Percentiles rank a stretch among this genome's conserved stretches.
Conservation (phyloP, 768 basidiomycete genomes). For the Leccinum incarnatum region DNA sequence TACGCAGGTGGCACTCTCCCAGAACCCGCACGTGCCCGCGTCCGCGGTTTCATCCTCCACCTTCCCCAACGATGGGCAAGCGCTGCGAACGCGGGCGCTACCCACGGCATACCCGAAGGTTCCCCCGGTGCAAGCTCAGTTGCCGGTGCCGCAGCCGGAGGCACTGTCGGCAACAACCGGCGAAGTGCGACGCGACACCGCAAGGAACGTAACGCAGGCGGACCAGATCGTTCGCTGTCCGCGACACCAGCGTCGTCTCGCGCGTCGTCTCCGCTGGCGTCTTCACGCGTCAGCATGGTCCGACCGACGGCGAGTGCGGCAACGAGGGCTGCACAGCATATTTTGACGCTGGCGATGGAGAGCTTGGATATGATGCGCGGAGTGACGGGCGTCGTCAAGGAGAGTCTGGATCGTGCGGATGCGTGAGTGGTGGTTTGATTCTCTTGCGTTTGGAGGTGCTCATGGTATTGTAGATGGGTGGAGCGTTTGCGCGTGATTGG, state of each 20-base stretch:
- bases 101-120: conserved; percentile 26
- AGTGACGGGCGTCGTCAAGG: conserved; percentile 84
- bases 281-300: conserved; percentile 21
- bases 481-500: conserved; percentile 77
- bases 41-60: conserved; percentile 72
- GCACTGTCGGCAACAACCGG: conserved; percentile 14
- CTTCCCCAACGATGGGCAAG: conserved; percentile 82
- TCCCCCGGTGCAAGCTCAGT: conserved; percentile 36
- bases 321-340: conserved; percentile 71
- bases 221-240: conserved; percentile 30
- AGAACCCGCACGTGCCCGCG: conserved; percentile 73
- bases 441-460: not conserved
- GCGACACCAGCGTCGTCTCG: conserved; percentile 36
- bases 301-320: conserved; percentile 52
- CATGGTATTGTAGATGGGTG: conserved; percentile 60
- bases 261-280: conserved; percentile 32
- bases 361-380: conserved; percentile 91
- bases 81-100: conserved; percentile 28
- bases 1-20: conserved; percentile 86
- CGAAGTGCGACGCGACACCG: conserved; percentile 24
- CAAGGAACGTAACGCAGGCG: conserved; percentile 40
- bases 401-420: conserved; percentile 84
- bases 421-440: conserved; percentile 48
- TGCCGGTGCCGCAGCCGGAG: conserved; percentile 31
- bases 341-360: conserved; percentile 83